These are phyloP conservation scores for Cudoniella acicularis DNA, from an alignment of 495 filamentous ascomycete species.

Conservation along the genomic window DNA sequence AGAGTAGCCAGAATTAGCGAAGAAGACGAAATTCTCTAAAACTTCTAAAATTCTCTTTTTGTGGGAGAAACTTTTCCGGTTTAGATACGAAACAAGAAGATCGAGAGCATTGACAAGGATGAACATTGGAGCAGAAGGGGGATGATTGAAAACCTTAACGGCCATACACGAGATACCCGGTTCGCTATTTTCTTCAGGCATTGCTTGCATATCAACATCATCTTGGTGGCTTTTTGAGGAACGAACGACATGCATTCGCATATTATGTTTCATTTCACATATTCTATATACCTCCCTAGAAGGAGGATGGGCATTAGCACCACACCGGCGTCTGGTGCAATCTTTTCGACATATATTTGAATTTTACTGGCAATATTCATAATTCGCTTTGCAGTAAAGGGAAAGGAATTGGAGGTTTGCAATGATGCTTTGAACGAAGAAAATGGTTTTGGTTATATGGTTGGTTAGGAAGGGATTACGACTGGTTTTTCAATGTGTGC, in stretches of 20 bases:
- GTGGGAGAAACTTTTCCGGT: neutral
- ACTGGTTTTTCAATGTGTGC: no score
- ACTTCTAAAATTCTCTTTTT: neutral
- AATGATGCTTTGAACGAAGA: no score
- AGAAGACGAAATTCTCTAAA: slow-evolving; percentile 23
- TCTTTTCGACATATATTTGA: neutral
- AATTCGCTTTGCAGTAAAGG: no score
- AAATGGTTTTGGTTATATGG: no score
- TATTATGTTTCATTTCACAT: neutral
- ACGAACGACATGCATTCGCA: neutral
- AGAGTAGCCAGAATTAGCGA: slow-evolving; percentile 24
- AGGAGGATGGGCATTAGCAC: neutral
- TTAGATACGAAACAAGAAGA: slow-evolving; percentile 1
- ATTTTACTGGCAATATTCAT: neutral
- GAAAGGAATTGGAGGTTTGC: no score
- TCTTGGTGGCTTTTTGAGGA: slow-evolving; percentile 8
- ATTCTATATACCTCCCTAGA: neutral
- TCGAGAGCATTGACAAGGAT: neutral
- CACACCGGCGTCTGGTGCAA: neutral
- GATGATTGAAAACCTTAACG: slow-evolving; percentile 13
- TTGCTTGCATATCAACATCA: slow-evolving; percentile 24
- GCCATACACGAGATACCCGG: slow-evolving; percentile 26
- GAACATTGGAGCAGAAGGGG: neutral
- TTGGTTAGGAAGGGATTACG: no score
- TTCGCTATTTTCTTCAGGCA: slow-evolving; percentile 24